A percentile compares a stretch with the other conserved stretches of the same genome.
phyloP scores from a whole-genome alignment of 441 rosid species.

The Populus hybrid region DNA sequence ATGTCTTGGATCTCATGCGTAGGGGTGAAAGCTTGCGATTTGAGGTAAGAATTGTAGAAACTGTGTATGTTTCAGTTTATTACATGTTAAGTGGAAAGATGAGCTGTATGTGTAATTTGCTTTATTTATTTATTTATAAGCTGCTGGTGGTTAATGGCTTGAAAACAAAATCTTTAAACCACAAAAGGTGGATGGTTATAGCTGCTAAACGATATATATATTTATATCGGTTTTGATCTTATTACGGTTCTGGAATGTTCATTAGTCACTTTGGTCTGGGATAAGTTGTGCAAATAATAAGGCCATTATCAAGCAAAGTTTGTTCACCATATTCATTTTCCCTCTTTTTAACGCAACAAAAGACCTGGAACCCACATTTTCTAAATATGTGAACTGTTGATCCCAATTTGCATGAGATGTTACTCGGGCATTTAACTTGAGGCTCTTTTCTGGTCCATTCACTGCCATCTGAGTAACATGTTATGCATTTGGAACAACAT shows the following conservation, averaged over 20 bases:
- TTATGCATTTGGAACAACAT: background rate
- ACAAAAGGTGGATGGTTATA: background rate
- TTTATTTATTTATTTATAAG: background rate
- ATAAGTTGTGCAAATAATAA: background rate
- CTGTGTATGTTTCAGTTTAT: background rate
- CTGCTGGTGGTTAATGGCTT: background rate
- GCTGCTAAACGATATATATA: background rate
- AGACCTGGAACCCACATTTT: background rate
- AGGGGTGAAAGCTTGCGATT: slow-evolving; percentile 77
- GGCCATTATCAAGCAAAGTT: background rate
- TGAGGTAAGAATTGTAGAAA: slow-evolving; percentile 48
- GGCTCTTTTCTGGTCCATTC: background rate
- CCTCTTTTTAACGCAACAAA: background rate
- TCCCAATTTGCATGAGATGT: background rate
- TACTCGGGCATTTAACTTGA: background rate
- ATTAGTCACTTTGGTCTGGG: background rate
- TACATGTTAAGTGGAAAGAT: slow-evolving; percentile 3
- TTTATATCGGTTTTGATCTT: background rate
- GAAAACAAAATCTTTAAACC: background rate
- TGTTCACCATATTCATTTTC: background rate
- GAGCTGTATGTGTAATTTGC: background rate
- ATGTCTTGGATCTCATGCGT: slow-evolving; percentile 80
- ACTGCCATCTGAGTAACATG: background rate
- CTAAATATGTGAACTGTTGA: background rate
- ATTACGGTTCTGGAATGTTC: background rate